A percentile compares a stretch with the other conserved stretches of the same genome.
phyloP scores from a whole-genome alignment of 495 filamentous ascomycete genomes.

The Aspergillus sclerotioniger region DNA sequence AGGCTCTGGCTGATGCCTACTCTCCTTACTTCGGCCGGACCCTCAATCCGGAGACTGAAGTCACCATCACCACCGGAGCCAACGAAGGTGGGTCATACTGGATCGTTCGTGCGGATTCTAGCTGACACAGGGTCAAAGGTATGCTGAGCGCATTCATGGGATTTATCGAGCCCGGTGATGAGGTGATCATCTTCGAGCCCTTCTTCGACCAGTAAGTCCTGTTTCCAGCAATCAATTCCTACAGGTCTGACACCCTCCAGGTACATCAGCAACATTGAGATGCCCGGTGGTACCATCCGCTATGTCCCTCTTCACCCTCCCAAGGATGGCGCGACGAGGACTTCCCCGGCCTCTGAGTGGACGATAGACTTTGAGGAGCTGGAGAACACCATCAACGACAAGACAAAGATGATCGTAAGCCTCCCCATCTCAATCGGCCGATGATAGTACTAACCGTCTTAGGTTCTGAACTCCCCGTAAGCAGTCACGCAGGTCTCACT shows the following conservation, averaged over 20 bases:
- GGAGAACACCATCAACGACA: slow-evolving; percentile 77
- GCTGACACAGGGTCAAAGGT: slow-evolving; percentile 36
- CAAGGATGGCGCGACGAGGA: slow-evolving; percentile 73
- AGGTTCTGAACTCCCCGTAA: slow-evolving; percentile 49
- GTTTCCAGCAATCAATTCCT: not conserved
- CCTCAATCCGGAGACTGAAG: slow-evolving; percentile 84
- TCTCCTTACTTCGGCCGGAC: slow-evolving; percentile 76
- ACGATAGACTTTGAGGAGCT: slow-evolving; percentile 77
- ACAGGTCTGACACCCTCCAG: slow-evolving; percentile 28
- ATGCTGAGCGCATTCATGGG: slow-evolving; percentile 98
- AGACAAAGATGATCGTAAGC: slow-evolving; percentile 92
- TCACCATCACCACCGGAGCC: slow-evolving; percentile 92
- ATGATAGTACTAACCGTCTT: slow-evolving; percentile 12
- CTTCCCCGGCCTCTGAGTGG: slow-evolving; percentile 85
- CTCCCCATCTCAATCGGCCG: not conserved
- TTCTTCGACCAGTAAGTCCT: slow-evolving; percentile 91
- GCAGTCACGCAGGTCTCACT: slow-evolving; percentile 1
- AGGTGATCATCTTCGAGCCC: slow-evolving; percentile 97
- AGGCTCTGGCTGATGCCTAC: slow-evolving; percentile 89
- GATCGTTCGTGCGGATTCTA: not conserved
- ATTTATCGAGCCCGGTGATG: slow-evolving; percentile 90
- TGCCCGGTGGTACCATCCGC: slow-evolving; percentile 90
- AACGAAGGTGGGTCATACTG: slow-evolving; percentile 68
- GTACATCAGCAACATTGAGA: slow-evolving; percentile 95
- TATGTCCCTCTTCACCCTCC: slow-evolving; percentile 94